A percentile compares a stretch with the other conserved stretches of the same genome.
Evolutionary conservation across 208 protist genomes (phyloP).

Genomic region (Tritrichomonas foetus): DNA sequence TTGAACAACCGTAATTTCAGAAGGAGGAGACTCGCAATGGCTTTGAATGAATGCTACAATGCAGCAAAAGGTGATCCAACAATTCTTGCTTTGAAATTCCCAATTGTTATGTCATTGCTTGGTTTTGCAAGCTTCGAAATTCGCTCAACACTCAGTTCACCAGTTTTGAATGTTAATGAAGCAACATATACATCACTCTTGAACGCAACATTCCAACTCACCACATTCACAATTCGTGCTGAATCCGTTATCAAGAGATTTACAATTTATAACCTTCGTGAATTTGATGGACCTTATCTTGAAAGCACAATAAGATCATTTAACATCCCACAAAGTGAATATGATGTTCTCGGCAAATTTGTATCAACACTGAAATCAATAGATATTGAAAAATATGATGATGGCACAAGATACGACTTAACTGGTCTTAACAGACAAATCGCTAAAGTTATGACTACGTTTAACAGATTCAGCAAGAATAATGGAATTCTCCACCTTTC

Average conservation of each 20-base stretch:
- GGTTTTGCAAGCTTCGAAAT: conserved; percentile 36
- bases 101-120: neutral
- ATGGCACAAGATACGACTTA: neutral
- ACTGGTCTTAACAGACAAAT: neutral
- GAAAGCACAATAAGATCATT: neutral
- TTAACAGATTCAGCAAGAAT: neutral
- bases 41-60: neutral
- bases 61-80: neutral
- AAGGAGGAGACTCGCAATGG: neutral
- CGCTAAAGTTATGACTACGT: neutral
- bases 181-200: neutral
- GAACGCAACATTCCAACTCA: neutral
- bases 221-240: too few relatives aligned
- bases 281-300: neutral
- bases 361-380: neutral
- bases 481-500: neutral
- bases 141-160: neutral
- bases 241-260: neutral
- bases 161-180: neutral
- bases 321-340: neutral
- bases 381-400: neutral
- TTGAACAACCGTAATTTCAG: neutral
- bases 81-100: neutral
- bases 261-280: neutral
- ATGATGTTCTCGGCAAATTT: neutral